Percentiles rank a stretch among this genome's conserved stretches.
Evolutionary conservation across 2,329 filamentous ascomycete genomes (phyloP).

Genomic region (Acrocalymma vagum): DNA sequence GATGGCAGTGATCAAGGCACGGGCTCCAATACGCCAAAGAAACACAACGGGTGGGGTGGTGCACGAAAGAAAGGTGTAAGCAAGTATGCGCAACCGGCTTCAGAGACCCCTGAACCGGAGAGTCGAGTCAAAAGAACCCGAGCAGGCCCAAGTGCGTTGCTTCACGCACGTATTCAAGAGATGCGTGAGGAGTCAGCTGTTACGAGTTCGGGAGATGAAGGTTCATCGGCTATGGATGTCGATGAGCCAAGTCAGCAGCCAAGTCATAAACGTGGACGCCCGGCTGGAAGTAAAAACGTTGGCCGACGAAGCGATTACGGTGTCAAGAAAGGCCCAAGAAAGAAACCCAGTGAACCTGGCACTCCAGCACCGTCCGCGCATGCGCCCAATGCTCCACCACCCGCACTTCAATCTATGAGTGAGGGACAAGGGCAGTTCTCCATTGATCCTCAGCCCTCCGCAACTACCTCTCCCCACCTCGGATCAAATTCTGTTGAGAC

Average conservation of each 20-base stretch:
- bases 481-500: conserved; percentile 40
- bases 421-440: conserved; percentile 48
- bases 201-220: conserved; percentile 46
- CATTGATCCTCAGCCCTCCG: conserved; percentile 37
- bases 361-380: conserved; percentile 29
- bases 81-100: conserved; percentile 36
- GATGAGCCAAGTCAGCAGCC: conserved; percentile 33
- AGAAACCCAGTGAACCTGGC: conserved; percentile 36
- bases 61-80: conserved; percentile 48
- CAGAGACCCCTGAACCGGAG: conserved; percentile 48
- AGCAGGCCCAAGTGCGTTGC: conserved; percentile 31
- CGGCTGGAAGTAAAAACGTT: conserved; percentile 57
- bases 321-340: conserved; percentile 58
- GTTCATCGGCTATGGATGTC: conserved; percentile 38
- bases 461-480: conserved; percentile 25
- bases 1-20: conserved; percentile 41
- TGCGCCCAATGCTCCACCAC: conserved; percentile 33
- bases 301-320: conserved; percentile 57
- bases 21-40: conserved; percentile 40
- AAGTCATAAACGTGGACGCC: conserved; percentile 42
- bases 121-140: conserved; percentile 38
- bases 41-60: conserved; percentile 47
- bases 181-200: conserved; percentile 53
- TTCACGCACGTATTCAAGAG: conserved; percentile 56
- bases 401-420: conserved; percentile 44